Evolutionary conservation across 176 grass and related monocot species (phyloP).

Genomic region (Triticum timopheevii): DNA sequence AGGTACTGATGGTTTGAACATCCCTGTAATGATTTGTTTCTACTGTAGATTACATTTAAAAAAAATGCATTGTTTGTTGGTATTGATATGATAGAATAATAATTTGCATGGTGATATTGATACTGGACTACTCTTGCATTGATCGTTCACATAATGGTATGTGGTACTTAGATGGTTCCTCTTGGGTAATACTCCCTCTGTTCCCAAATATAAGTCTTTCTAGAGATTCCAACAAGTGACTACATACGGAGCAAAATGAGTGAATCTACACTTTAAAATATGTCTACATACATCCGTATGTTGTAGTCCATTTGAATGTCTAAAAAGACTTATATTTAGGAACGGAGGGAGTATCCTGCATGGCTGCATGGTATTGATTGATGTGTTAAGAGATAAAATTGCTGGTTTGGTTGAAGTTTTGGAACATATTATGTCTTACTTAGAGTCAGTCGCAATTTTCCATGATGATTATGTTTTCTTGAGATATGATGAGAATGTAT

Average conservation of each 20-base stretch:
- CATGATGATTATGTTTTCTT: not conserved
- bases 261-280: too few species aligned
- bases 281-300: too few species aligned
- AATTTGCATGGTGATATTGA: not conserved
- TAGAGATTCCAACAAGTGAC: too few species aligned
- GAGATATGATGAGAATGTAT: not conserved
- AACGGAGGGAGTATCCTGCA: not conserved
- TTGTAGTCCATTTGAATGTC: too few species aligned
- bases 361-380: not conserved
- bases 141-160: not conserved
- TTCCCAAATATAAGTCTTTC: too few species aligned
- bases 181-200: too few species aligned
- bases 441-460: not conserved
- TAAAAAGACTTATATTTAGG: too few species aligned
- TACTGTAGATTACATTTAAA: not conserved
- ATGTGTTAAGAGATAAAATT: not conserved
- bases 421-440: not conserved
- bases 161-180: not conserved
- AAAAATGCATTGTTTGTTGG: not conserved
- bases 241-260: too few species aligned
- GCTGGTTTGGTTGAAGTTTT: not conserved
- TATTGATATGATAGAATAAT: not conserved
- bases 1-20: constrained; percentile 29
- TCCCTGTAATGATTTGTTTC: not conserved
- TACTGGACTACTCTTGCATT: not conserved